A percentile compares a stretch with the other conserved stretches of the same genome.
Evolutionary conservation across 2,329 filamentous ascomycete species (phyloP).

Genomic region (Aspergillus vadensis): DNA sequence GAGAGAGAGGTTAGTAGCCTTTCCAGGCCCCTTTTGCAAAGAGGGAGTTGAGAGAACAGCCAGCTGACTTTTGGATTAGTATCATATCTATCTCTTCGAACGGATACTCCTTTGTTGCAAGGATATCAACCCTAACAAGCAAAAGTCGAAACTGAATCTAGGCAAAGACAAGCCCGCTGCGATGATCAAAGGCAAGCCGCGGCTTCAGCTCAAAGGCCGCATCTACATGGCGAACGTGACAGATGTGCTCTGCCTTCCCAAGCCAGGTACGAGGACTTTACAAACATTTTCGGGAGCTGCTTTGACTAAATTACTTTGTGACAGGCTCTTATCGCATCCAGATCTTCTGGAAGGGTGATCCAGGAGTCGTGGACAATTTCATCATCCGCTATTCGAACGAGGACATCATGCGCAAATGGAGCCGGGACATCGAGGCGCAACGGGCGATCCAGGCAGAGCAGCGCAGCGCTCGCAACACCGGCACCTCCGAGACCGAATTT

Average conservation of each 20-base stretch:
- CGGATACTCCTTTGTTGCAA: slow-evolving; percentile 96
- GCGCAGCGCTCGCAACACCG: slow-evolving; percentile 54
- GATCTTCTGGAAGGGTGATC: slow-evolving; percentile 98
- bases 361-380: slow-evolving; percentile 94
- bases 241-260: slow-evolving; percentile 83
- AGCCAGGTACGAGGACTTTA: slow-evolving; percentile 69
- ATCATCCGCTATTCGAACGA: slow-evolving; percentile 91
- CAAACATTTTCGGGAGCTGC: background rate
- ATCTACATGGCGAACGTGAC: slow-evolving; percentile 99
- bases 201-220: slow-evolving; percentile 87
- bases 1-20: slow-evolving; percentile 75
- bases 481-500: slow-evolving; percentile 70
- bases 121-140: slow-evolving; percentile 83
- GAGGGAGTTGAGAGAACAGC: background rate
- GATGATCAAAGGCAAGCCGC: slow-evolving; percentile 72
- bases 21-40: slow-evolving; percentile 16
- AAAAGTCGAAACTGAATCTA: slow-evolving; percentile 63
- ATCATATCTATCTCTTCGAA: slow-evolving; percentile 97
- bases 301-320: background rate
- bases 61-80: slow-evolving; percentile 55
- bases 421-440: slow-evolving; percentile 74
- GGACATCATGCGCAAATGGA: slow-evolving; percentile 92
- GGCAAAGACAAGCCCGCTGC: slow-evolving; percentile 69
- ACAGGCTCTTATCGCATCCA: slow-evolving; percentile 90
- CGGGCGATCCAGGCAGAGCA: slow-evolving; percentile 60